A percentile compares a stretch with the other conserved stretches of the same genome.
These are phyloP conservation scores for Cocos nucifera DNA, from an alignment of 176 grass and related monocot genomes.

Conservation along the genomic window DNA sequence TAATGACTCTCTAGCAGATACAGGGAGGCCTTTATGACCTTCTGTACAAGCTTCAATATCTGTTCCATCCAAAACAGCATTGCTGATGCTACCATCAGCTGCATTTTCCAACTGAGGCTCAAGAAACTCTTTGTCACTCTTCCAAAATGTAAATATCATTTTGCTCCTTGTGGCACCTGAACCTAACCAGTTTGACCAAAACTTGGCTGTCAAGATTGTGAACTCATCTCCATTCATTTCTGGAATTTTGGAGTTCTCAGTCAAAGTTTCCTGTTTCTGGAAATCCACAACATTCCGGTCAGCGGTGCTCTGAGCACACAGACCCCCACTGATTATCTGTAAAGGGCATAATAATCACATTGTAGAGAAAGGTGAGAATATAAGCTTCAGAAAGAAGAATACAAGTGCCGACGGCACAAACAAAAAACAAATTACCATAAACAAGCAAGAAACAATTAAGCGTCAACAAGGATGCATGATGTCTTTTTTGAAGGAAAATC, in stretches of 20 bases:
- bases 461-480: too few relatives aligned
- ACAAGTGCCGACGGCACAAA: too few relatives aligned
- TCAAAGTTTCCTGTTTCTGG: neutral
- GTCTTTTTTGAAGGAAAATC: too few relatives aligned
- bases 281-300: neutral
- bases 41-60: neutral
- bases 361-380: neutral
- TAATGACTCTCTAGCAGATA: neutral
- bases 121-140: slow-evolving; percentile 5
- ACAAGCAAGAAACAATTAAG: too few relatives aligned
- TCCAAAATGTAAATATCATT: slow-evolving; percentile 1
- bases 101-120: neutral
- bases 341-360: neutral
- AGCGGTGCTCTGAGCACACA: neutral
- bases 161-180: slow-evolving; percentile 3
- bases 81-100: neutral
- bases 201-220: neutral
- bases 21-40: too few relatives aligned
- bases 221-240: slow-evolving; percentile 4
- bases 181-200: slow-evolving; percentile 4
- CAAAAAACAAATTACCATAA: too few relatives aligned
- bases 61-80: neutral
- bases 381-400: neutral
- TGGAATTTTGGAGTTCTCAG: neutral
- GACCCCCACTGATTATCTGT: slow-evolving; percentile 5